Base-by-base conservation (phyloP, 2,329 filamentous ascomycete genomes). In the Aspergillus aculeatinus region DNA sequence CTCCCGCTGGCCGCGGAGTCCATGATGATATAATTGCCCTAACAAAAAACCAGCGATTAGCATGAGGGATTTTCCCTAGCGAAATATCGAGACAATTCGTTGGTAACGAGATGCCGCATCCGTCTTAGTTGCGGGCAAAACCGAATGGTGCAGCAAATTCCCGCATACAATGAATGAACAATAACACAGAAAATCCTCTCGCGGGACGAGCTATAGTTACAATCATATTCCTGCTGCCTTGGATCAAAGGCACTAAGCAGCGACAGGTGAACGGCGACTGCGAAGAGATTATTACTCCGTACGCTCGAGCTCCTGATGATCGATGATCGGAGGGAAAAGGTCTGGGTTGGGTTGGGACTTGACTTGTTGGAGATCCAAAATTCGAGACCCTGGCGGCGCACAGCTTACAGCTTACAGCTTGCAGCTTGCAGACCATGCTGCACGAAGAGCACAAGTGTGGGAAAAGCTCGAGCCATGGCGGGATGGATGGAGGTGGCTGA, bases 71-170 rank as follows among this genome's bases (percentile, higher is more conserved):
- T 58, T 58, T 47, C 23, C 55, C 39, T 51, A 11, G n/a, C 52
- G 39, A 44, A 44, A 44, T 44, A 44, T 44, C n/a, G 16, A 3
- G 7, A 29, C 27, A 10, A 10, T 19, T 42, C 6, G 39, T 44
- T 44, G 14, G 16, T 21, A 53, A 50, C 57, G 62, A 67, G 54
- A 60, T 65, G 57, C 65, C 65, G 48, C 47, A 60, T 65, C 59
- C 12, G 65, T 67, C 51, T 52, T 67, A 67, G 65, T 51, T 55
- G 55, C 31, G 49, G 51, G 42, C 51, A 39, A 29, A 59, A 49
- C 55, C 27, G 27, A 35, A 57, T 62, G 57, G 63, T 48, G 42
- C 49, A 63, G 60, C 62, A 64, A 65, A 67, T 67, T 67, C 65
- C 65, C 65, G 65, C 65, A 67, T 67, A 67, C 63, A 21, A 21